Conservation (phyloP, 371 early-diverging fungal species). For the Rhizopus sp. region DNA sequence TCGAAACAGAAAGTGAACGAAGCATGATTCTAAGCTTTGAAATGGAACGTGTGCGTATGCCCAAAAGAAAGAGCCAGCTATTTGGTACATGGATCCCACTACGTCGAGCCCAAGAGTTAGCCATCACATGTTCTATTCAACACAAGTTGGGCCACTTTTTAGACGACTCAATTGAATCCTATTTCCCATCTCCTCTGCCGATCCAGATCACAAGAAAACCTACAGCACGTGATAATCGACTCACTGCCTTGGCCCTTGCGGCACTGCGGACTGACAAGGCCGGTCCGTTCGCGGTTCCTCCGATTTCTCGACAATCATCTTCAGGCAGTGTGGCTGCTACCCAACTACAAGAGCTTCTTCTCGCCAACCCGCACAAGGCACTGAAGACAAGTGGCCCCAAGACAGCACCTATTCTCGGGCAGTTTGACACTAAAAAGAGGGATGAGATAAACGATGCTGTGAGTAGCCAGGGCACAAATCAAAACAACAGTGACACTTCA, state of each 20-base stretch:
- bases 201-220: conserved; percentile 42
- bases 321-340: conserved; percentile 23
- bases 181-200: conserved; percentile 76
- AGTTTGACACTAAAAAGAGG: conserved; percentile 1
- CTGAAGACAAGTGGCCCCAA: conserved; percentile 28
- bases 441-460: neutral
- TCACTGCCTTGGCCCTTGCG: conserved; percentile 26
- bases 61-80: conserved; percentile 68
- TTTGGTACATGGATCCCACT: conserved; percentile 93
- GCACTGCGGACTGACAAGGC: conserved; percentile 14
- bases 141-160: conserved; percentile 77
- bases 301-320: conserved; percentile 24
- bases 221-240: conserved; percentile 22
- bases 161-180: conserved; percentile 69
- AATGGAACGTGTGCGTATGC: conserved; percentile 76
- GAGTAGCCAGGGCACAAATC: neutral
- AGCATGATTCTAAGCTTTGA: conserved; percentile 88
- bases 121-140: conserved; percentile 81
- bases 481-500: neutral
- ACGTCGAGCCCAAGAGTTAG: conserved; percentile 81
- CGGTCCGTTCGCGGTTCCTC: conserved; percentile 18
- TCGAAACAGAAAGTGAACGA: conserved; percentile 83
- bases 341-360: conserved; percentile 38
- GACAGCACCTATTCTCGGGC: neutral
- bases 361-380: conserved; percentile 35